Evolutionary conservation across 805 yeast genomes (phyloP), one percentile per base, ranked within the genome.

Genomic region (Myxozyma monticola): DNA sequence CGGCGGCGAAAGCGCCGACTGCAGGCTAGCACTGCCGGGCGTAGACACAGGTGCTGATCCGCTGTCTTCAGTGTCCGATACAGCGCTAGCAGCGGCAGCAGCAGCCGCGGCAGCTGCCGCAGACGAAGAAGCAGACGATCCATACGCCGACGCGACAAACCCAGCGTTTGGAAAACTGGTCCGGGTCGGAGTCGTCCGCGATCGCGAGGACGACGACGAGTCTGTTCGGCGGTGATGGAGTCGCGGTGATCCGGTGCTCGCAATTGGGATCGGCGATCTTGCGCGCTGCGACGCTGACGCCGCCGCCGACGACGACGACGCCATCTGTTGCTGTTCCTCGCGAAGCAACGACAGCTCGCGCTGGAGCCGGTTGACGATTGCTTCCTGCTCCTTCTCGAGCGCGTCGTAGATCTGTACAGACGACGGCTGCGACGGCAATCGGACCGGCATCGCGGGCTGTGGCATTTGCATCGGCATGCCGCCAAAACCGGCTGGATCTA

Each of bases 321-420:
- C 48, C 22, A 61, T 50, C 33, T 66, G 50, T 26, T 79, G 58
- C 37, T 64, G 59, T 37, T 82, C 87, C 15, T 77, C 79, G 56
- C 76, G 77, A 53, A 84, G 65, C 5, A 57, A 50, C 22, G 71
- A 71, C 30, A 84, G 82, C 62, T 84, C 88, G 46, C 77, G 75
- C 79, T 82, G 83, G 36, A 84, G 68, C 63, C 76, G 77, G 61
- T 83, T 68, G 17, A 84, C 89, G 21, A 83, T 81, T 2, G 85
- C 87, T 61, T 84, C 90, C 64, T 84, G 89, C 66, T 84, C 88
- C 45, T 81, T 73, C 60, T 84, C 90, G 81, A 84, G 53, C 18
- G 63, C 62, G 44, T 66, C 70, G 39, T 53, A 63, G 2, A 66
- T 78, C 30, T 64, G 57, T 20, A 40, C 51, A 7, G 56, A 43